Conservation (phyloP, 2,329 filamentous ascomycete species). For the Fusarium austroafricanum region DNA sequence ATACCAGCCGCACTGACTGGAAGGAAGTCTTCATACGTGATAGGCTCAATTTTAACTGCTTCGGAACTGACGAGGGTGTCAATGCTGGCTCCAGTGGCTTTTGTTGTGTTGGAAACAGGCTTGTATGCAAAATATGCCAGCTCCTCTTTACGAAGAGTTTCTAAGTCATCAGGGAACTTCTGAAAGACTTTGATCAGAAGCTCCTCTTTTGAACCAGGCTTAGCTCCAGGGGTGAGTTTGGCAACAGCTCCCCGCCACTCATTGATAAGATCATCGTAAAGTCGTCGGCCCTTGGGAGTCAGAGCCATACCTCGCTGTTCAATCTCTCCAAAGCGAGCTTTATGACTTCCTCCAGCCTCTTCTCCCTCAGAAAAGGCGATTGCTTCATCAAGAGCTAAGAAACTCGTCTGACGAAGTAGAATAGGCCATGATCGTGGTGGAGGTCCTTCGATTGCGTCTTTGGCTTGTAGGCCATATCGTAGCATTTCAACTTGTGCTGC, state of each 20-base stretch:
- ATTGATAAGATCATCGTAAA: constrained; percentile 60
- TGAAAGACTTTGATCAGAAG: constrained; percentile 49
- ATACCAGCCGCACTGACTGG: constrained; percentile 65
- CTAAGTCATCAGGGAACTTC: constrained; percentile 57
- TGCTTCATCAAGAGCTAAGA: constrained; percentile 61
- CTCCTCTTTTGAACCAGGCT: constrained; percentile 22
- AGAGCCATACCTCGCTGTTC: constrained; percentile 64
- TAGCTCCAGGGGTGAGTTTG: neutral
- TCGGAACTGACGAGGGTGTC: constrained; percentile 50
- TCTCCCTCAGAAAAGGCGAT: constrained; percentile 53
- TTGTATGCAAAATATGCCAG: constrained; percentile 57
- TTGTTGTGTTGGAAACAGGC: neutral
- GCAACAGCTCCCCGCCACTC: constrained; percentile 39
- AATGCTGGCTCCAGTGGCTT: constrained; percentile 20
- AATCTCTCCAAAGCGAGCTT: constrained; percentile 64
- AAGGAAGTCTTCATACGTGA: constrained; percentile 67
- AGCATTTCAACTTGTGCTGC: constrained; percentile 58
- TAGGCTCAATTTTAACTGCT: constrained; percentile 53
- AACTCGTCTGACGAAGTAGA: constrained; percentile 65
- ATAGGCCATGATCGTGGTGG: constrained; percentile 58
- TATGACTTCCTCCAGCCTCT: constrained; percentile 54
- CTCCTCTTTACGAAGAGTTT: constrained; percentile 49
- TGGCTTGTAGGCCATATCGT: constrained; percentile 54
- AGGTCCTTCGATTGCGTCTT: constrained; percentile 64
- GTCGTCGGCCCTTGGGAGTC: constrained; percentile 56